These are phyloP conservation scores for Oryza australiensis DNA, from an alignment of 176 grass and related monocot species.

Conservation along the genomic window DNA sequence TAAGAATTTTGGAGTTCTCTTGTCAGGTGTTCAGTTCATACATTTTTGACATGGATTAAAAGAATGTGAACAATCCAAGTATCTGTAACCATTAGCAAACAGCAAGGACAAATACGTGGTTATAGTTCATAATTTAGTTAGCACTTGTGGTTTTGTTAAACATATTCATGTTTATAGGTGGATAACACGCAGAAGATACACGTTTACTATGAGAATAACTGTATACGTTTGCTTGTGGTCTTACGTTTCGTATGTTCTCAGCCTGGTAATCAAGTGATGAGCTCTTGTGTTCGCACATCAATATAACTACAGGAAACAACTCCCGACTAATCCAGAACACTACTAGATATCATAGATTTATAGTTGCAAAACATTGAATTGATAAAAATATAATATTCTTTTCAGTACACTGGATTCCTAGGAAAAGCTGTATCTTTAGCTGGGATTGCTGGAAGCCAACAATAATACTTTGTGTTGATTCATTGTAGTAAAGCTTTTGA, in stretches of 20 bases:
- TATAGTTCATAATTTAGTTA: constrained; percentile 2
- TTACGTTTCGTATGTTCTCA: background rate
- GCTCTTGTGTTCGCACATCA: background rate
- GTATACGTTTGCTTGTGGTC: background rate
- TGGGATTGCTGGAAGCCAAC: constrained; percentile 7
- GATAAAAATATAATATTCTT: constrained; percentile 5
- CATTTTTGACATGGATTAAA: background rate
- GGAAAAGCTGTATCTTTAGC: background rate
- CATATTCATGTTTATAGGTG: background rate
- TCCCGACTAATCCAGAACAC: background rate
- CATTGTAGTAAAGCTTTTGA: background rate
- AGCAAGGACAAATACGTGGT: background rate
- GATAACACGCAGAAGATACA: background rate
- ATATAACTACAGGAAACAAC: background rate
- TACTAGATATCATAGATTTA: background rate
- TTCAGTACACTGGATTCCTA: background rate
- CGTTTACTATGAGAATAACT: background rate
- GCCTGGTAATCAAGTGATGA: background rate
- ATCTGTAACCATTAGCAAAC: background rate
- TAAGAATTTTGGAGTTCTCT: background rate
- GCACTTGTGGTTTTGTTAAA: background rate
- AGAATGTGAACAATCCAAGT: background rate
- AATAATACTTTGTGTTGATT: background rate
- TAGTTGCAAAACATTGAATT: background rate
- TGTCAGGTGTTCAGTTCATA: background rate